Percentiles rank a stretch among this genome's conserved stretches.
These are phyloP conservation scores for Aureobasidium sp. DNA, from an alignment of 2,329 filamentous ascomycete species.

Conservation along the genomic window DNA sequence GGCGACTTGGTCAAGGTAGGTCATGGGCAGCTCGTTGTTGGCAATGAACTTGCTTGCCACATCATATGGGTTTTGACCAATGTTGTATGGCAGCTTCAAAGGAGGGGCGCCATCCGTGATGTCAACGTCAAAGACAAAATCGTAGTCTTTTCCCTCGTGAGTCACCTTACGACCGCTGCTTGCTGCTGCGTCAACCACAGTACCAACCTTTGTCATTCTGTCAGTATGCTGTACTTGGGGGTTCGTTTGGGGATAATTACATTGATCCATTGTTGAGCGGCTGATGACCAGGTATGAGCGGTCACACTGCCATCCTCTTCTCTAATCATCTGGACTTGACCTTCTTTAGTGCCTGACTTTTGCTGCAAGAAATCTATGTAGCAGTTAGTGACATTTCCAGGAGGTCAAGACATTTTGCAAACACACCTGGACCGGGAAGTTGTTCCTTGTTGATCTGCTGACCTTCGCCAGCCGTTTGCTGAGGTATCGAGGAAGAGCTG, in stretches of 20 bases:
- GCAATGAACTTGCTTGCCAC: slow-evolving; percentile 83
- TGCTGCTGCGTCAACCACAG: slow-evolving; percentile 80
- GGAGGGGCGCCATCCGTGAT: slow-evolving; percentile 91
- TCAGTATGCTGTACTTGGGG: not conserved
- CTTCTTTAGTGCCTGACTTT: slow-evolving; percentile 87
- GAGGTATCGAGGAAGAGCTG: slow-evolving; percentile 74
- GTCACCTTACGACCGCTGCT: slow-evolving; percentile 58
- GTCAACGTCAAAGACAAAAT: slow-evolving; percentile 94
- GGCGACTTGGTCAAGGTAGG: slow-evolving; percentile 83
- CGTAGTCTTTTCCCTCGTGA: slow-evolving; percentile 79
- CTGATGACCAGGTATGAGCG: slow-evolving; percentile 76
- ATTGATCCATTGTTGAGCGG: slow-evolving; percentile 29
- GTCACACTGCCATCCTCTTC: slow-evolving; percentile 73
- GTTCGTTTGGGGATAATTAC: not conserved
- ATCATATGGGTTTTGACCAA: slow-evolving; percentile 87
- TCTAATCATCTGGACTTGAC: slow-evolving; percentile 85
- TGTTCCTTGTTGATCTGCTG: slow-evolving; percentile 77
- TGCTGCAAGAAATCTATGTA: slow-evolving; percentile 61
- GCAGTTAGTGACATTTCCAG: not conserved
- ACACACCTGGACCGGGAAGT: slow-evolving; percentile 59
- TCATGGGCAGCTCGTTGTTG: slow-evolving; percentile 78
- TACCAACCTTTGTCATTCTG: slow-evolving; percentile 59
- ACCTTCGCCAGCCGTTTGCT: slow-evolving; percentile 63
- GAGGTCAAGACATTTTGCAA: not conserved
- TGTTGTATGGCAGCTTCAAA: slow-evolving; percentile 87